These are phyloP conservation scores for Porpolomopsis calyptriformis DNA, from an alignment of 768 basidiomycete genomes.

Conservation along the genomic window DNA sequence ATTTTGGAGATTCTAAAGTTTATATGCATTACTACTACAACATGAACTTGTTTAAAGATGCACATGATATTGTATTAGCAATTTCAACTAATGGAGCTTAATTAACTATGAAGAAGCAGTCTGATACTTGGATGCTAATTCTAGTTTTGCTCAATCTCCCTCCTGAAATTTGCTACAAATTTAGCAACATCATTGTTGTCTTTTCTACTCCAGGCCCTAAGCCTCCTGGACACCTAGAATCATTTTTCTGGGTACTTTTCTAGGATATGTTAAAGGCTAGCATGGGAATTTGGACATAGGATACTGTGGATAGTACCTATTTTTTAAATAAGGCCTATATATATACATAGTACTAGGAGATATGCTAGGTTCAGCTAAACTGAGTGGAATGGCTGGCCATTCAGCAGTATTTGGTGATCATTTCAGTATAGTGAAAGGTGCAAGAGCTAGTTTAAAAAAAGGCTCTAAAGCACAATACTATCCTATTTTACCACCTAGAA, in stretches of 20 bases:
- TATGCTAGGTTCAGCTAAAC: slow-evolving; percentile 25
- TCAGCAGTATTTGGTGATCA: slow-evolving; percentile 20
- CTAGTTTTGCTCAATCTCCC: slow-evolving; percentile 17
- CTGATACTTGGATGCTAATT: slow-evolving; percentile 18
- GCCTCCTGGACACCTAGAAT: slow-evolving; percentile 19
- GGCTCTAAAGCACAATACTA: slow-evolving; percentile 22
- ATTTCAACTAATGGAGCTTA: too few relatives aligned
- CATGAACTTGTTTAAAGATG: slow-evolving; percentile 16
- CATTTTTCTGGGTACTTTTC: slow-evolving; percentile 17
- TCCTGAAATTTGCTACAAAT: slow-evolving; percentile 13
- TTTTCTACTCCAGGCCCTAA: slow-evolving; percentile 20
- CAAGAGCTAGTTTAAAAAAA: slow-evolving; percentile 16
- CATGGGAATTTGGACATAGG: slow-evolving; percentile 25
- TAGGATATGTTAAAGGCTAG: slow-evolving; percentile 18
- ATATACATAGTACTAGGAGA: slow-evolving; percentile 19
- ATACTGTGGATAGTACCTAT: slow-evolving; percentile 18
- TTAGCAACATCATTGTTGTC: slow-evolving; percentile 13
- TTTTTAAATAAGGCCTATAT: slow-evolving; percentile 14
- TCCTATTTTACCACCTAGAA: slow-evolving; percentile 16
- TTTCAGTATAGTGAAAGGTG: slow-evolving; percentile 19
- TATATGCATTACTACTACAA: slow-evolving; percentile 13
- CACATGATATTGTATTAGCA: slow-evolving; percentile 15
- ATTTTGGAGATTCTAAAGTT: slow-evolving; percentile 17
- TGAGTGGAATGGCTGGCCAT: slow-evolving; percentile 21
- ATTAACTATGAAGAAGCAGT: slow-evolving; percentile 25